These are phyloP conservation scores for Powellomyces hirtus DNA, from an alignment of 192 early-diverging fungal genomes.

Conservation along the genomic window DNA sequence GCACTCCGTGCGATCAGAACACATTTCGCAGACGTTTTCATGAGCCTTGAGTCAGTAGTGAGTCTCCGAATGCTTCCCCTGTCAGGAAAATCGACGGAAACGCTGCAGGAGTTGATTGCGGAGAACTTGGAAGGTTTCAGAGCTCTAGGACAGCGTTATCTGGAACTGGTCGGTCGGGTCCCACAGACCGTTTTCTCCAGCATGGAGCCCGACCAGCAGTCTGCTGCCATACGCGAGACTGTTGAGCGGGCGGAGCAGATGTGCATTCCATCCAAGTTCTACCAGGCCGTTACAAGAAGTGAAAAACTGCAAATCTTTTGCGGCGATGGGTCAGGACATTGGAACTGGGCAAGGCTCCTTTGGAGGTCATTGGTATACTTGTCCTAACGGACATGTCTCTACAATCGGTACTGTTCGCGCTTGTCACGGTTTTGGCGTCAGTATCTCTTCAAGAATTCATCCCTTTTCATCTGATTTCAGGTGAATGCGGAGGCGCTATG, in stretches of 20 bases:
- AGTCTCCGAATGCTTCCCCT: not conserved
- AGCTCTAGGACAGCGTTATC: too few relatives aligned
- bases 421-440: not conserved
- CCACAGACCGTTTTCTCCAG: too few relatives aligned
- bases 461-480: not conserved
- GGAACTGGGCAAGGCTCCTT: constrained; percentile 6
- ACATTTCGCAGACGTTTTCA: not conserved
- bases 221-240: too few relatives aligned
- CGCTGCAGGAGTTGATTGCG: not conserved
- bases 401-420: constrained; percentile 22
- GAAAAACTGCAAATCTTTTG: constrained; percentile 37
- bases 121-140: too few relatives aligned
- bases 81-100: not conserved
- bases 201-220: too few relatives aligned
- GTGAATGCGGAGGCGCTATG: constrained; percentile 45
- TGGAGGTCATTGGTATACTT: constrained; percentile 47
- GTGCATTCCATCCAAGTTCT: too few relatives aligned
- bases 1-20: not conserved
- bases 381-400: constrained; percentile 41
- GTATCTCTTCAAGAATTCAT: not conserved
- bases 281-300: constrained; percentile 8
- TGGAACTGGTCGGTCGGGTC: too few relatives aligned
- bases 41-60: not conserved
- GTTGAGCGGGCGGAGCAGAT: too few relatives aligned
- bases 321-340: constrained; percentile 23